phyloP scores from a whole-genome alignment of 1,284 basidiomycete genomes.

The Heterobasidion parviporum region DNA sequence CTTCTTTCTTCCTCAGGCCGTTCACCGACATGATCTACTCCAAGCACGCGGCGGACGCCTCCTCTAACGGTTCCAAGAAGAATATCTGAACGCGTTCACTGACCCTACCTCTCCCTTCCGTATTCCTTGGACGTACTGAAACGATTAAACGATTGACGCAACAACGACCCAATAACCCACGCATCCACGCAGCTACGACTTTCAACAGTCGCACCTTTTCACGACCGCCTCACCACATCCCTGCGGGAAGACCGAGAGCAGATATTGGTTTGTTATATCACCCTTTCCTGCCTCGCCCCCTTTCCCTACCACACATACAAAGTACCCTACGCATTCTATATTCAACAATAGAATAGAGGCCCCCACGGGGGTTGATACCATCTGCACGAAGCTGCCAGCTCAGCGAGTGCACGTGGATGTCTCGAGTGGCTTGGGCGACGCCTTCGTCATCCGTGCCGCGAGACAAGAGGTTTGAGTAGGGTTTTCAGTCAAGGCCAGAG shows the following conservation, averaged over 20 bases:
- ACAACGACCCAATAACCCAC: not conserved
- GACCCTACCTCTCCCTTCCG: not conserved
- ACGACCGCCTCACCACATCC: no score
- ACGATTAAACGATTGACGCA: not conserved
- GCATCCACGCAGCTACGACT: not conserved
- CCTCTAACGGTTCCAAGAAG: constrained; percentile 20
- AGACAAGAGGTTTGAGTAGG: not conserved
- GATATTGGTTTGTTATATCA: no score
- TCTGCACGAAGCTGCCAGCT: no score
- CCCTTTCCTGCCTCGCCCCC: no score
- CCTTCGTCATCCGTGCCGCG: no score
- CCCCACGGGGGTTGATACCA: not conserved
- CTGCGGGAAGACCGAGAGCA: no score
- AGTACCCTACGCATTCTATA: constrained; percentile 1
- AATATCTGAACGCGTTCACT: constrained; percentile 11
- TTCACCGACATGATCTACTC: constrained; percentile 82
- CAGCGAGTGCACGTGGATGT: no score
- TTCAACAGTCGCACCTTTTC: constrained; percentile 5
- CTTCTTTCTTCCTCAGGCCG: constrained; percentile 37
- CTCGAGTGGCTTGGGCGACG: no score
- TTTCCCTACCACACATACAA: not conserved
- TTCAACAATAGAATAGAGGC: not conserved
- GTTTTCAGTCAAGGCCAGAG: not conserved
- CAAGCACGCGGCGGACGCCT: constrained; percentile 32
- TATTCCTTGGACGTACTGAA: no score